A percentile compares a stretch with the other conserved stretches of the same genome.
phyloP scores from a whole-genome alignment of 2,329 filamentous ascomycete species.

The Neonectria sp. region DNA sequence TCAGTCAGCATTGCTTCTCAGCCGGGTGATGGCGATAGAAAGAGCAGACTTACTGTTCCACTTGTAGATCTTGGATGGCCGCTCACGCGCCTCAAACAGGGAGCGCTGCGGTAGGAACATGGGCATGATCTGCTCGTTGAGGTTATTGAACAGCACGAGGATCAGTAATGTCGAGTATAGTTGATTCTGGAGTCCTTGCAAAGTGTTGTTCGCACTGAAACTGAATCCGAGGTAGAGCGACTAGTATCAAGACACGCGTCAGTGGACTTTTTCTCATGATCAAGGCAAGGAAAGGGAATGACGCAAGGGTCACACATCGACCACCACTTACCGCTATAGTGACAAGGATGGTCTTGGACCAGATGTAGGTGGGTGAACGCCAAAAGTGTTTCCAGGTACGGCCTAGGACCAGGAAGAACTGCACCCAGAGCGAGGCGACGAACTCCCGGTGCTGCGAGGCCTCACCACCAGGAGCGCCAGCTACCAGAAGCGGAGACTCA shows the following conservation, averaged over 20 bases:
- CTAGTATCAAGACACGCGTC: slow-evolving; percentile 17
- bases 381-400: slow-evolving; percentile 61
- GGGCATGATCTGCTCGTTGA: slow-evolving; percentile 85
- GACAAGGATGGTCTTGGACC: slow-evolving; percentile 75
- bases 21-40: slow-evolving; percentile 63
- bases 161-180: slow-evolving; percentile 90
- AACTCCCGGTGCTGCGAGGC: slow-evolving; percentile 47
- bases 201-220: slow-evolving; percentile 70
- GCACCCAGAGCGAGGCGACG: slow-evolving; percentile 42
- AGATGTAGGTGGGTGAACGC: slow-evolving; percentile 90
- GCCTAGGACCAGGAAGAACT: slow-evolving; percentile 52
- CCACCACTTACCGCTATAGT: neutral
- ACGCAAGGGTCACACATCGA: no score
- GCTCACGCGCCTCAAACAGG: slow-evolving; percentile 87
- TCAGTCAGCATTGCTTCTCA: no score
- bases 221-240: slow-evolving; percentile 76
- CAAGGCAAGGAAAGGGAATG: no score
- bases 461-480: no score
- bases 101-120: slow-evolving; percentile 85
- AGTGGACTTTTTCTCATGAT: no score
- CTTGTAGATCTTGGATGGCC: slow-evolving; percentile 83
- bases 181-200: slow-evolving; percentile 84
- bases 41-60: slow-evolving; percentile 22
- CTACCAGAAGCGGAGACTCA: no score
- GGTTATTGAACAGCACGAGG: slow-evolving; percentile 79